These are phyloP conservation scores for Nakazawaea wickerhamii DNA, from an alignment of 805 yeast genomes.

Conservation along the genomic window DNA sequence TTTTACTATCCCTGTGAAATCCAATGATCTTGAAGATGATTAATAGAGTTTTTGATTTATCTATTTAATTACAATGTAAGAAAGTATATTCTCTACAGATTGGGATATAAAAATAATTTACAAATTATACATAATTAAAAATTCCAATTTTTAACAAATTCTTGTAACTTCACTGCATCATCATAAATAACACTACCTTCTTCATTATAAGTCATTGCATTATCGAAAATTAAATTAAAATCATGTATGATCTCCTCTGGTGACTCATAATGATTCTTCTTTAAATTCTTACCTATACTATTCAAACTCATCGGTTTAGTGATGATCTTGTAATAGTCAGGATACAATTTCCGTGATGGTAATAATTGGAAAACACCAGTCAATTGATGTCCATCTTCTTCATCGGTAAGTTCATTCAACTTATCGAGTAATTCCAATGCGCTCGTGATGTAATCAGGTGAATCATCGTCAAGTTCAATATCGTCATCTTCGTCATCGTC, in stretches of 20 bases:
- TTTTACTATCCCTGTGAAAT: neutral
- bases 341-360: conserved; percentile 72
- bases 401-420: conserved; percentile 36
- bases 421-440: conserved; percentile 36
- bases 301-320: conserved; percentile 54
- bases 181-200: conserved; percentile 59
- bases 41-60: no score
- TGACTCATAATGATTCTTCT: conserved; percentile 27
- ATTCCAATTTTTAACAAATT: conserved; percentile 20
- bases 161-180: conserved; percentile 48
- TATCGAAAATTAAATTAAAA: conserved; percentile 51
- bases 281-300: conserved; percentile 46
- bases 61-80: neutral
- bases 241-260: conserved; percentile 46
- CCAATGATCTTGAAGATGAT: neutral
- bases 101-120: neutral
- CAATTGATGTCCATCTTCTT: conserved; percentile 37
- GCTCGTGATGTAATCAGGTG: conserved; percentile 10
- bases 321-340: conserved; percentile 76
- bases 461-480: conserved; percentile 16
- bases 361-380: conserved; percentile 58
- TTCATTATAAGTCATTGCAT: conserved; percentile 66
- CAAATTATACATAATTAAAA: neutral
- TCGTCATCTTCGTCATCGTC: conserved; percentile 19
- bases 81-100: neutral